Base-by-base conservation (phyloP, 495 filamentous ascomycete genomes). In the Beverwykella pulmonaria region DNA sequence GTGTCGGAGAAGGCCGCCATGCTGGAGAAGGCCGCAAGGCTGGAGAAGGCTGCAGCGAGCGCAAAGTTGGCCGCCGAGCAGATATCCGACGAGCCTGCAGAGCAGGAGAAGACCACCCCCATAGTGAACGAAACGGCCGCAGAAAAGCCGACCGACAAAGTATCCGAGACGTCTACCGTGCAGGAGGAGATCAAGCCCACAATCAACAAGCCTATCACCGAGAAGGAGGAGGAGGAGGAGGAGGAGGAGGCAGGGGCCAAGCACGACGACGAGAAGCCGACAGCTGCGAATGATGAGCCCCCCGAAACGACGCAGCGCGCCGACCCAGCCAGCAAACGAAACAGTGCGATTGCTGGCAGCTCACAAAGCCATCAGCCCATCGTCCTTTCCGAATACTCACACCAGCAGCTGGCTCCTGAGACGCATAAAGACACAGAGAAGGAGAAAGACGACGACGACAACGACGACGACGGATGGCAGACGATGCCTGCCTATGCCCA, bases 401-500 rank as follows among this genome's bases (percentile, higher is more conserved):
- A 98, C 73, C 93, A 97, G 78, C 86, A 88, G 66, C 80, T 95
- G 14, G 83, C 87, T 12, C 77, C 83, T 39, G 77, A 70, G 29
- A 59, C 68, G 6, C 82, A 58, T 19, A 57, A 69, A n/a, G 78
- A 82, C 53, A 73, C 78, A 8, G 74, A 76, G 10, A 73, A 73
- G 29, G 80, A 83, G n/a, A 76, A 84, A 34, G 78, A 84, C 6
- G 84, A 85, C 0, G 86, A 87, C 23, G 87, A 82, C 59, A 12
- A 34, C 4, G 30, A 44, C 2, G 84, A 85, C 0, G 86, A 88
- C 22, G 87, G 82, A 59, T 99, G 94, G 94, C 90, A 96, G 78
- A 81, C 82, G 1, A 99, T 99, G 94, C 93, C 94, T 19, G 90
- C 95, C 6, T 89, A 90, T 63, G 94, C 92, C 7, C 88, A 90